Evolutionary conservation across 176 grass and related monocot species (phyloP).

Genomic region (Pharus latifolius): DNA sequence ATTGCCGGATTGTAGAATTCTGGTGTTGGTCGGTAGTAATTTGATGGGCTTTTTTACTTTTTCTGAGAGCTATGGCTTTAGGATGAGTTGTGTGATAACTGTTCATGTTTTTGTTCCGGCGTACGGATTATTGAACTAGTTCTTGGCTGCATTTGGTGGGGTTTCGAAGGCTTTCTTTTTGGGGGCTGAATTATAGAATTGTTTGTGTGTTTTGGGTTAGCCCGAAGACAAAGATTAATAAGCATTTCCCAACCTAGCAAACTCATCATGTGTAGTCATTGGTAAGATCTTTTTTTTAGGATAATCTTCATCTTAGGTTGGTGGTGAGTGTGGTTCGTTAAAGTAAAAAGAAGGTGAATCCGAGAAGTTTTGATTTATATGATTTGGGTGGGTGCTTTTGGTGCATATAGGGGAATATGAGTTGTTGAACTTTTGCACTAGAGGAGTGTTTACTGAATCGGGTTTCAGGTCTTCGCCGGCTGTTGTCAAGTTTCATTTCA

Average conservation of each 20-base stretch:
- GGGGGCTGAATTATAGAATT: neutral
- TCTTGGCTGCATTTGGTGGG: neutral
- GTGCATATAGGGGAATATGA: neutral
- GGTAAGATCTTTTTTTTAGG: too few species aligned
- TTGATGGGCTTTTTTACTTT: too few species aligned
- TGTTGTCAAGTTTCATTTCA: neutral
- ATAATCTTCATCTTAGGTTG: too few species aligned
- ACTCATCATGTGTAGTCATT: too few species aligned
- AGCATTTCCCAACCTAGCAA: too few species aligned
- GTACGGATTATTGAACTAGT: neutral
- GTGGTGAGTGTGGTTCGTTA: too few species aligned
- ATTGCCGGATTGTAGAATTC: neutral
- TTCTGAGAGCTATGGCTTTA: too few species aligned
- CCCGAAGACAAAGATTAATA: too few species aligned
- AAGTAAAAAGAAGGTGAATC: neutral
- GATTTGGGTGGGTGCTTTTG: neutral
- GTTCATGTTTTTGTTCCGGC: neutral
- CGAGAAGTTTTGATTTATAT: neutral
- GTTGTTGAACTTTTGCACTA: neutral
- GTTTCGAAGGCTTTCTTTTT: neutral
- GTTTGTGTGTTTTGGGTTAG: neutral
- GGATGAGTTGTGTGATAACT: too few species aligned
- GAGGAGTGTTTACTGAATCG: neutral
- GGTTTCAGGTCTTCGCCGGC: neutral
- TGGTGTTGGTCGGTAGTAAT: neutral